phyloP scores from a whole-genome alignment of 495 filamentous ascomycete genomes.

The Terfezia boudieri region DNA sequence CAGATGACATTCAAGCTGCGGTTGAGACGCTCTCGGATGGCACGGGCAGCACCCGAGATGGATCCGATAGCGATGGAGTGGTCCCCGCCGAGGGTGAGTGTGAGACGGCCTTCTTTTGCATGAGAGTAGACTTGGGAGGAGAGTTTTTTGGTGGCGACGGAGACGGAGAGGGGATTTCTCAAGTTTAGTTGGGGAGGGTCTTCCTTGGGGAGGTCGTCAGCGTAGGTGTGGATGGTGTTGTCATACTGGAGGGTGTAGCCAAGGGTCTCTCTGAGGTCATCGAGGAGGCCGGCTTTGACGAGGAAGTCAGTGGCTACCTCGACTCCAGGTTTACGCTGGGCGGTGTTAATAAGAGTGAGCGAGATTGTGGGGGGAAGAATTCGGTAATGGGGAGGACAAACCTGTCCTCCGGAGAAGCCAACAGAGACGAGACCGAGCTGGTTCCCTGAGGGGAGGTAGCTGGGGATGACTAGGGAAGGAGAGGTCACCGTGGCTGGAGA shows the following conservation, averaged over 20 bases:
- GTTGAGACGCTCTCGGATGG: slow-evolving; percentile 50
- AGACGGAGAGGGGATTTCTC: slow-evolving; percentile 80
- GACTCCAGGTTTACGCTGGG: slow-evolving; percentile 70
- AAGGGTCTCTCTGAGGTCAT: slow-evolving; percentile 62
- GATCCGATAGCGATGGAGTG: slow-evolving; percentile 93
- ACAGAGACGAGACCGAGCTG: slow-evolving; percentile 85
- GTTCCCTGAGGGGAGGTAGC: slow-evolving; percentile 54
- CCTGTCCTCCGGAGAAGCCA: slow-evolving; percentile 93
- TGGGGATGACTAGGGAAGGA: slow-evolving; percentile 53
- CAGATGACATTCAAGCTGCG: slow-evolving; percentile 84
- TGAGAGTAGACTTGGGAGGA: slow-evolving; percentile 72
- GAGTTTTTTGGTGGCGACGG: slow-evolving; percentile 60
- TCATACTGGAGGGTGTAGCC: slow-evolving; percentile 75
- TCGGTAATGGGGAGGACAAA: slow-evolving; percentile 22
- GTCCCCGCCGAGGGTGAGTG: slow-evolving; percentile 85
- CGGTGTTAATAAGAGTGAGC: slow-evolving; percentile 1
- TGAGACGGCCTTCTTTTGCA: slow-evolving; percentile 62
- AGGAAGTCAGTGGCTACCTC: slow-evolving; percentile 83
- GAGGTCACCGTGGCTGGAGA: slow-evolving; percentile 27
- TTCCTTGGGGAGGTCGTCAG: slow-evolving; percentile 42
- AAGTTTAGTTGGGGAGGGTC: slow-evolving; percentile 70
- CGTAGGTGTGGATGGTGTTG: slow-evolving; percentile 61
- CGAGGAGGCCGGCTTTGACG: slow-evolving; percentile 69
- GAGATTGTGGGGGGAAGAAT: neutral
- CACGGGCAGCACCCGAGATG: slow-evolving; percentile 62